Conservation (phyloP, 202 grass and related monocot species). For the Setaria italica region DNA sequence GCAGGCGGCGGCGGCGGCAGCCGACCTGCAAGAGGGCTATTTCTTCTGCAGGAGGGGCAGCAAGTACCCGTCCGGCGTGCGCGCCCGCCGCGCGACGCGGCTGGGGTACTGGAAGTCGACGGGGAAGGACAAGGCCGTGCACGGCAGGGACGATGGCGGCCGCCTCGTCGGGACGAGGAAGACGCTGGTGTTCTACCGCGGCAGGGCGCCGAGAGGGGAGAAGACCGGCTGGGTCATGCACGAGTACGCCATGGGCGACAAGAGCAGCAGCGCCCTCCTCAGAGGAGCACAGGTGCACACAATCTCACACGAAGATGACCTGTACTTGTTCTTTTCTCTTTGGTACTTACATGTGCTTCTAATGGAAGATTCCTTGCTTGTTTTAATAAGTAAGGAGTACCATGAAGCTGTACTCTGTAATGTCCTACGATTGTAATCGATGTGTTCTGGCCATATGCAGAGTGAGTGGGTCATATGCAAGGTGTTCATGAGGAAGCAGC, state of each 20-base stretch:
- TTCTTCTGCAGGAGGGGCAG: slow-evolving; percentile 66
- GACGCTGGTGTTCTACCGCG: slow-evolving; percentile 56
- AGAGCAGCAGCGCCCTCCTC: not conserved
- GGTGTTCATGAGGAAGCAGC: slow-evolving; percentile 44
- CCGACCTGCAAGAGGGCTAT: slow-evolving; percentile 42
- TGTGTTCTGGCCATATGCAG: slow-evolving; percentile 4
- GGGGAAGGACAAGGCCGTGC: slow-evolving; percentile 64
- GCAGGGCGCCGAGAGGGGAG: slow-evolving; percentile 53
- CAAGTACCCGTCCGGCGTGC: slow-evolving; percentile 51
- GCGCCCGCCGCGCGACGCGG: slow-evolving; percentile 53
- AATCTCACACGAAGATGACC: too few species aligned
- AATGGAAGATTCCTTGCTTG: not conserved
- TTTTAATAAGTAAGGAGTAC: too few species aligned
- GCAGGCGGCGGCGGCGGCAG: not conserved
- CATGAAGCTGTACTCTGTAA: not conserved
- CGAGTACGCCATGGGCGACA: slow-evolving; percentile 45
- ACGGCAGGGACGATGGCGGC: not conserved
- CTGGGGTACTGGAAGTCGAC: slow-evolving; percentile 69
- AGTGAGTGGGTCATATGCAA: slow-evolving; percentile 62
- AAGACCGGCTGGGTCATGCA: slow-evolving; percentile 64
- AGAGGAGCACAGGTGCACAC: slow-evolving; percentile 24
- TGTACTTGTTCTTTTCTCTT: not conserved
- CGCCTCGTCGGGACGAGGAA: slow-evolving; percentile 59
- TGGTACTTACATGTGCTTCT: not conserved
- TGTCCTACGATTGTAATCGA: not conserved